Evolutionary conservation across 1,139 yeast species (phyloP).

Genomic region (Sugiyamaella xylanicola): DNA sequence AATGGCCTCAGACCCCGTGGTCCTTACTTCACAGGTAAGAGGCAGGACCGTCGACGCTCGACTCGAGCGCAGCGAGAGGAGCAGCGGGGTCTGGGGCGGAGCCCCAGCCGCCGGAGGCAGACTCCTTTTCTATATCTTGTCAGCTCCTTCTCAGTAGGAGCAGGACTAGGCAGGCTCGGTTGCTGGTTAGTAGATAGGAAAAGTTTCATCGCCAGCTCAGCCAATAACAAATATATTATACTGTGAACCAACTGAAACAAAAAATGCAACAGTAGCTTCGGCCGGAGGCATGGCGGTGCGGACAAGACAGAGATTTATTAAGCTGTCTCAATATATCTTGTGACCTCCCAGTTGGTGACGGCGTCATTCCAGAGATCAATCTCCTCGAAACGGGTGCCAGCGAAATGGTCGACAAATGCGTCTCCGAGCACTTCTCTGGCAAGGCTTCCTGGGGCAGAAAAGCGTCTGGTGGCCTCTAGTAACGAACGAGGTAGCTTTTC

Average conservation of each 20-base stretch:
- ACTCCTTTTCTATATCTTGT: too few species aligned
- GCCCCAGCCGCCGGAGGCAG: conserved; percentile 3
- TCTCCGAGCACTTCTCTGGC: conserved; percentile 44
- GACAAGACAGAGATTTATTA: too few species aligned
- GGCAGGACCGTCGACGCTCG: background rate
- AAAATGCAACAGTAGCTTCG: too few species aligned
- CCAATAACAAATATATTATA: too few species aligned
- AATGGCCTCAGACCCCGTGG: too few species aligned
- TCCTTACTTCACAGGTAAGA: too few species aligned
- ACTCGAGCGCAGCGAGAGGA: background rate
- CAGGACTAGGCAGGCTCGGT: background rate
- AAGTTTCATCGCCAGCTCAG: too few species aligned
- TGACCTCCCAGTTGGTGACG: conserved; percentile 45
- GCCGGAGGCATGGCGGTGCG: too few species aligned
- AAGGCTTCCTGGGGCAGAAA: conserved; percentile 35
- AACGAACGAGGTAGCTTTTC: conserved; percentile 39
- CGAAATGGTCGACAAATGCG: conserved; percentile 44
- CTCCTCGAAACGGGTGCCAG: conserved; percentile 42
- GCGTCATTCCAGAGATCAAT: conserved; percentile 40
- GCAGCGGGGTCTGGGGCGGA: background rate
- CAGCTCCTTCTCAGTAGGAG: too few species aligned
- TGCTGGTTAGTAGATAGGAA: too few species aligned
- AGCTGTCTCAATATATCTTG: conserved; percentile 43
- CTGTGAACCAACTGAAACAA: too few species aligned
- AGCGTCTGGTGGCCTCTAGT: conserved; percentile 38